These are phyloP conservation scores for Chalaropsis thielavioides DNA, from an alignment of 2,329 filamentous ascomycete species.

Conservation along the genomic window DNA sequence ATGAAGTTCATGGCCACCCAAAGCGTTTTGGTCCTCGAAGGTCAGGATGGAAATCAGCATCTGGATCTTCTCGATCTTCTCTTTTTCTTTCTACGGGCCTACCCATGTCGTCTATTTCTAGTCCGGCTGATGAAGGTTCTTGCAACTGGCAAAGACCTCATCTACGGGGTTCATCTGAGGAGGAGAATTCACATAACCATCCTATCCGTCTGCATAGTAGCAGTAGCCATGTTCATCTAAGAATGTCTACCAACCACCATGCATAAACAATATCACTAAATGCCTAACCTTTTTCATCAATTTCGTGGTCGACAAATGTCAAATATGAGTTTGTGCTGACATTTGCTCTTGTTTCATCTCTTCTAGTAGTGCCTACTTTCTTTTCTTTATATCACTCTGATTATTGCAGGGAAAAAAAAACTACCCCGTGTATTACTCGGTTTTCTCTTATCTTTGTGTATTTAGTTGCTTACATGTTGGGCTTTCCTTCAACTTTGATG, in stretches of 20 bases:
- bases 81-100: background rate
- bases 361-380: no score
- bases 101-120: background rate
- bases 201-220: background rate
- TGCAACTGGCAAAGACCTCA: background rate
- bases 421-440: background rate
- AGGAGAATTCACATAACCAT: background rate
- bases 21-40: background rate
- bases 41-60: background rate
- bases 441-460: background rate
- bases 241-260: background rate
- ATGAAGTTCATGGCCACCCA: background rate
- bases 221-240: background rate
- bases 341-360: no score
- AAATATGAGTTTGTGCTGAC: no score
- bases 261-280: no score
- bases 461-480: background rate
- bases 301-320: no score
- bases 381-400: no score
- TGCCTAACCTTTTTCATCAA: background rate
- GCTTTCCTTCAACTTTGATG: background rate
- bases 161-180: background rate
- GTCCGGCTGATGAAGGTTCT: background rate
- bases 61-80: background rate
- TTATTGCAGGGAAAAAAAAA: no score